Conservation (phyloP, 306 rosid species). For the Lablab purpureus region DNA sequence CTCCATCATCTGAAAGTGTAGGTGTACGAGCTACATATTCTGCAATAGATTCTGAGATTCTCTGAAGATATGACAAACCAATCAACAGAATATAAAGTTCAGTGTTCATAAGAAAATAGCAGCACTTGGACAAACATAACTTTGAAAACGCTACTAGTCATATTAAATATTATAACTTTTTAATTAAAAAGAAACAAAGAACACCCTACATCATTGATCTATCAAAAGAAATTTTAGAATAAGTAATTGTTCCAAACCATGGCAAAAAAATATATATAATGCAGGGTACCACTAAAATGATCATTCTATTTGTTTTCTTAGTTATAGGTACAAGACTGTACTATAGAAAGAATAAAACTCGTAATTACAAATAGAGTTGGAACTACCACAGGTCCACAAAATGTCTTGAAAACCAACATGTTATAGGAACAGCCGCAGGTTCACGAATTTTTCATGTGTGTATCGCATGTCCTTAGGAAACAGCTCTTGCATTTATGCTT, state of each 20-base stretch:
- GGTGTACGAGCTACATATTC: constrained; percentile 70
- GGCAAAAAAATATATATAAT: constrained; percentile 4
- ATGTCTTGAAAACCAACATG: constrained; percentile 16
- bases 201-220: neutral
- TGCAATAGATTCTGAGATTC: constrained; percentile 58
- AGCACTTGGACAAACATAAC: constrained; percentile 13
- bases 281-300: neutral
- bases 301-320: neutral
- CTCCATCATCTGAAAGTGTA: constrained; percentile 69
- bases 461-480: neutral
- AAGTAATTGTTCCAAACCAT: constrained; percentile 1
- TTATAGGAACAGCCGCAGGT: neutral
- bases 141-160: constrained; percentile 14
- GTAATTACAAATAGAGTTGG: neutral
- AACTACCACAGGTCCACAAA: neutral
- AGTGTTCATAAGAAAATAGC: neutral
- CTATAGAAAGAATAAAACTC: constrained; percentile 16
- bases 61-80: constrained; percentile 62
- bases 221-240: constrained; percentile 15
- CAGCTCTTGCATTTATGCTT: neutral
- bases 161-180: neutral
- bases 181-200: neutral
- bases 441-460: neutral
- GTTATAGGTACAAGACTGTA: constrained; percentile 1
- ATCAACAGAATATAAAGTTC: constrained; percentile 24